Evolutionary conservation across 305 asterid genomes (phyloP).

Genomic region (Fraxinus angustifolia): DNA sequence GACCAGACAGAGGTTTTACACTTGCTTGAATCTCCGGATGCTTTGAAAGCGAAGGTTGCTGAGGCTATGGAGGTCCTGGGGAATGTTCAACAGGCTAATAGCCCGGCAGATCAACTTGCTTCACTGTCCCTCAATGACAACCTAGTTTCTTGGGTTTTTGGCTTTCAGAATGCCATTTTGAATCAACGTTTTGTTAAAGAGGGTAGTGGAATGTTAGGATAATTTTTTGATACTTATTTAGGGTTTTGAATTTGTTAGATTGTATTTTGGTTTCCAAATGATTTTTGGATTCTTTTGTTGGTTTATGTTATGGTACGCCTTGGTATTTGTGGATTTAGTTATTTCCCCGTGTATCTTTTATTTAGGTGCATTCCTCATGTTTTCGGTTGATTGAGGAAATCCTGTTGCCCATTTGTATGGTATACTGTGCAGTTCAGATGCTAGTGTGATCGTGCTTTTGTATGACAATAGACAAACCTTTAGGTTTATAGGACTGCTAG

Average conservation of each 20-base stretch:
- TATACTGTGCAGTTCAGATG: not conserved
- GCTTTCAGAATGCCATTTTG: not conserved
- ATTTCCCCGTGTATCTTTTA: too few relatives aligned
- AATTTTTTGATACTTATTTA: not conserved
- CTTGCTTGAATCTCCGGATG: conserved; percentile 51
- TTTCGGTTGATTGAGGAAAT: not conserved
- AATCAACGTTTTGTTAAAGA: not conserved
- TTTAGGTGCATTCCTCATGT: not conserved
- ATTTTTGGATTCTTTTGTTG: not conserved
- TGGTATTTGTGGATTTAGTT: not conserved
- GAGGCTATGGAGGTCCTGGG: conserved; percentile 51
- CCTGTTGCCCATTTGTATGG: not conserved
- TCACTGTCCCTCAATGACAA: conserved; percentile 40
- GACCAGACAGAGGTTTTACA: conserved; percentile 51
- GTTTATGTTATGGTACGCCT: not conserved
- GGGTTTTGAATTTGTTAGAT: not conserved
- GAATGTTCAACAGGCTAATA: conserved; percentile 33
- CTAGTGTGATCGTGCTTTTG: not conserved
- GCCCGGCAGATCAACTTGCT: conserved; percentile 40
- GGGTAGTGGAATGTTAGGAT: not conserved
- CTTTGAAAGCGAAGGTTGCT: conserved; percentile 43
- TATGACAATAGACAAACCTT: not conserved
- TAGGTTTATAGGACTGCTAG: not conserved
- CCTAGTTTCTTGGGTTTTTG: conserved; percentile 31
- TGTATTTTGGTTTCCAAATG: not conserved